Evolutionary conservation across 768 basidiomycete genomes (phyloP).

Genomic region (Suillus luteus): DNA sequence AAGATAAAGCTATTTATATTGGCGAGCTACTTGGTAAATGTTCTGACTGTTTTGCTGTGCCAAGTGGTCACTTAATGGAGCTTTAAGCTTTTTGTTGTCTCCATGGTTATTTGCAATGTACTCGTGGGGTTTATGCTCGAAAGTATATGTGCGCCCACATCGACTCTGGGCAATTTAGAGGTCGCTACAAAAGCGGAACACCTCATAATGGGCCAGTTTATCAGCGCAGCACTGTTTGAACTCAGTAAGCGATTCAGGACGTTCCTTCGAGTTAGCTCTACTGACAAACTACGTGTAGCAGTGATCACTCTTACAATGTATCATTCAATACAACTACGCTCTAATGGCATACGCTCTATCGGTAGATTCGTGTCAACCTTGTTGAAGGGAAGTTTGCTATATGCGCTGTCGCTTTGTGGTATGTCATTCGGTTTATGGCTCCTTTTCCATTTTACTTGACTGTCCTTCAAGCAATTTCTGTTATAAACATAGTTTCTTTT

Average conservation of each 20-base stretch:
- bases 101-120: constrained; percentile 11
- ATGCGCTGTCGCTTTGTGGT: constrained; percentile 15
- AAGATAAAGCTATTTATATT: constrained; percentile 7
- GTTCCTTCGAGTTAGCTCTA: background rate
- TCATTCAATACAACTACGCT: background rate
- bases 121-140: constrained; percentile 8
- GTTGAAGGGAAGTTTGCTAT: constrained; percentile 16
- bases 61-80: too few species aligned
- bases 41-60: background rate
- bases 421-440: background rate
- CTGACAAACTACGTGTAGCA: constrained; percentile 6
- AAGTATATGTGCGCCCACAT: constrained; percentile 11
- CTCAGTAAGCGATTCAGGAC: constrained; percentile 9
- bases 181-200: constrained; percentile 6
- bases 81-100: constrained; percentile 8
- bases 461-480: constrained; percentile 9
- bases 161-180: background rate
- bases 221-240: constrained; percentile 15
- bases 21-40: constrained; percentile 11
- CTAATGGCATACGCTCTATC: background rate
- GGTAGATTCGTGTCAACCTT: constrained; percentile 5
- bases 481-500: constrained; percentile 14
- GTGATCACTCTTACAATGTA: constrained; percentile 6
- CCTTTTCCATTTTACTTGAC: background rate
- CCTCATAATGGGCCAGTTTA: constrained; percentile 15